A percentile compares a stretch with the other conserved stretches of the same genome.
phyloP scores from a whole-genome alignment of 2,329 filamentous ascomycete species.

The Drechslerella coelobrocha region DNA sequence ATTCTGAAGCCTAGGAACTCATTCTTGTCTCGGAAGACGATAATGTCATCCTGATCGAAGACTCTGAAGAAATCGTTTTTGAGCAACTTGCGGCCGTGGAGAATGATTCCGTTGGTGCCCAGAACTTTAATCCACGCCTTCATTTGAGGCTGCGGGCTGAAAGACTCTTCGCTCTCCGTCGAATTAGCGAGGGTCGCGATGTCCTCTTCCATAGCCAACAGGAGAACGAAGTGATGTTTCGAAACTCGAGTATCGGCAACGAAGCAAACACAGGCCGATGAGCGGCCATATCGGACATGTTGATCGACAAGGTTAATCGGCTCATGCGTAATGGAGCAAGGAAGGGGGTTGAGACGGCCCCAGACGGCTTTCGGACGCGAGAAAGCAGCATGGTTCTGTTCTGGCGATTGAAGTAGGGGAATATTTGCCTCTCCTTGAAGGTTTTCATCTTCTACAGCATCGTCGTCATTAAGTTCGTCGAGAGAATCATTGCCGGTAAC shows the following conservation, averaged over 20 bases:
- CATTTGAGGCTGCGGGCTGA: conserved; percentile 51
- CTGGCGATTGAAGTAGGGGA: conserved; percentile 5
- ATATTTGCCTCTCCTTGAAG: conserved; percentile 8
- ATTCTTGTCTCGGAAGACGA: conserved; percentile 50
- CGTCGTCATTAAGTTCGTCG: conserved; percentile 9
- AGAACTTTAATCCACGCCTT: conserved; percentile 53
- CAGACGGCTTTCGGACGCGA: conserved; percentile 51
- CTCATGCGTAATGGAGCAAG: conserved; percentile 43
- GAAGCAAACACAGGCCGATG: conserved; percentile 48
- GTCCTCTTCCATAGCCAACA: conserved; percentile 48
- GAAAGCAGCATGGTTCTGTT: conserved; percentile 16
- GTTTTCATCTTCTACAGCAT: neutral
- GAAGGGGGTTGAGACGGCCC: conserved; percentile 53
- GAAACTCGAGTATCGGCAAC: conserved; percentile 52
- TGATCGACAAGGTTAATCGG: conserved; percentile 52
- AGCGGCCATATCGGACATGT: conserved; percentile 52
- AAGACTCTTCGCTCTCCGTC: conserved; percentile 40
- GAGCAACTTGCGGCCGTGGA: conserved; percentile 52
- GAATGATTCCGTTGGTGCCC: conserved; percentile 52
- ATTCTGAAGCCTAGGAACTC: conserved; percentile 53
- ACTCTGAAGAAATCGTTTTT: conserved; percentile 51
- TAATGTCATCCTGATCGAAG: conserved; percentile 53
- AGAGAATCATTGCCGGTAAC: conserved; percentile 28
- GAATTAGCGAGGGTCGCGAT: conserved; percentile 27
- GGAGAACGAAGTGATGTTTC: conserved; percentile 52